Base-by-base conservation (phyloP, 495 filamentous ascomycete genomes). In the Extremus antarcticus region DNA sequence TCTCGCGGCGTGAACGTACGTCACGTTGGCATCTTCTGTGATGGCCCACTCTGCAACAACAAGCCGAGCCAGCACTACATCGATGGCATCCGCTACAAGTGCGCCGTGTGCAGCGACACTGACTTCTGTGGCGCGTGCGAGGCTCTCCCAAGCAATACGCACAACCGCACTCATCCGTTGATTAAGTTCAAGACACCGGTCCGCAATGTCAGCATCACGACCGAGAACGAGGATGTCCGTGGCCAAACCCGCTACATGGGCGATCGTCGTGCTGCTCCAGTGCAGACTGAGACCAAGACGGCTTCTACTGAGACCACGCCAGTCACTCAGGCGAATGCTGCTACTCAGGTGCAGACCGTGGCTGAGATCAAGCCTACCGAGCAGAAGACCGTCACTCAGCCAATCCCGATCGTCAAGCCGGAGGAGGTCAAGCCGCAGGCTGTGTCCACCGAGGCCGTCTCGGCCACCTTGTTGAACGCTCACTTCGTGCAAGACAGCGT, bases 111-210 rank as follows among this genome's bases (percentile, higher is more conserved):
- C 73, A 79, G 92, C 65, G 94, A 99, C 67, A 86, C 84, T 32
- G 94, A 98, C 65, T 95, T 97, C 77, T 99, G 92, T 67, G 89
- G 85, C 59, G 86, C 79, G 64, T 99, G 92, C 71, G 92, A 99
- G 72, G 87, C 90, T 23, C 78, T 79, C 59, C 94, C 94, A 3
- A 75, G 73, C 50, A 89, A 94, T 69, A 71, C 68, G 7, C 92
- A 99, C 74, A 97, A 97, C 73, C 80, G 79, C 60, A 95, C 92
- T 16, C 92, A 99, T 65, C 92, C 92, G 4, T 72, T 97, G 64
- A 88, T 99, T 72, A 96, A 95, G 73, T 88, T 99, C 76, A 95
- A 89, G 79, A 92, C 87, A 1, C 85, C 90, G 1, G 87, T 97
- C 46, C 86, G 88, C 57, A 87, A 86, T 60, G 90, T 96, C 24